A percentile compares a stretch with the other conserved stretches of the same genome.
Evolutionary conservation across 352 stramenopile species (phyloP).

Genomic region (Blastocystis sp.): DNA sequence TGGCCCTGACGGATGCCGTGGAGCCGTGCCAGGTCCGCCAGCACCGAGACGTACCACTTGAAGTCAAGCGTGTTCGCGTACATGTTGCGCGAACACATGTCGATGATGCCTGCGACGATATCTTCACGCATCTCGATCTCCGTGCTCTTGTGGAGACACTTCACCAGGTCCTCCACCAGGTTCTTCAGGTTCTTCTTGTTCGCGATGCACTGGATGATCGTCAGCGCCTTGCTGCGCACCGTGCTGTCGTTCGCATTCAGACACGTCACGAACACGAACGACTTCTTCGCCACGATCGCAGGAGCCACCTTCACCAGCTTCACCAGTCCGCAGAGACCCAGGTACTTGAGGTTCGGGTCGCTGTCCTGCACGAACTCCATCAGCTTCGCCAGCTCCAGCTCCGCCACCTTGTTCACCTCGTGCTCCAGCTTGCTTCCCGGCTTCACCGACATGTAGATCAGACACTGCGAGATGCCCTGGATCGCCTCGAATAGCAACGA

Average conservation of each 20-base stretch:
- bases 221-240: constrained; percentile 87
- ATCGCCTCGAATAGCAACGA: constrained; percentile 83
- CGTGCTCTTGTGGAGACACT: constrained; percentile 77
- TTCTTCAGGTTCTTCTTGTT: constrained; percentile 84
- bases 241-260: constrained; percentile 93
- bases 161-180: constrained; percentile 86
- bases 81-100: constrained; percentile 89
- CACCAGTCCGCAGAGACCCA: constrained; percentile 87
- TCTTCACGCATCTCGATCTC: constrained; percentile 85
- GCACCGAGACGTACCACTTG: constrained; percentile 91
- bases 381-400: constrained; percentile 85
- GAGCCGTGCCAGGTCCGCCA: constrained; percentile 83
- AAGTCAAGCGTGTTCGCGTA: constrained; percentile 92
- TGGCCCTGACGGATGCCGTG: constrained; percentile 69
- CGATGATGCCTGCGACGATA: constrained; percentile 84
- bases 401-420: constrained; percentile 77
- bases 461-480: constrained; percentile 77
- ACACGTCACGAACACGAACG: constrained; percentile 86
- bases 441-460: constrained; percentile 86
- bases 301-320: constrained; percentile 89
- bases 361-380: constrained; percentile 85
- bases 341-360: constrained; percentile 97
- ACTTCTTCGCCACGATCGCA: constrained; percentile 82
- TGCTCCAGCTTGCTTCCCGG: constrained; percentile 84
- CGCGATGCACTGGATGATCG: constrained; percentile 85